phyloP scores from a whole-genome alignment of 306 rosid genomes.

The Gastrolobium villosum region DNA sequence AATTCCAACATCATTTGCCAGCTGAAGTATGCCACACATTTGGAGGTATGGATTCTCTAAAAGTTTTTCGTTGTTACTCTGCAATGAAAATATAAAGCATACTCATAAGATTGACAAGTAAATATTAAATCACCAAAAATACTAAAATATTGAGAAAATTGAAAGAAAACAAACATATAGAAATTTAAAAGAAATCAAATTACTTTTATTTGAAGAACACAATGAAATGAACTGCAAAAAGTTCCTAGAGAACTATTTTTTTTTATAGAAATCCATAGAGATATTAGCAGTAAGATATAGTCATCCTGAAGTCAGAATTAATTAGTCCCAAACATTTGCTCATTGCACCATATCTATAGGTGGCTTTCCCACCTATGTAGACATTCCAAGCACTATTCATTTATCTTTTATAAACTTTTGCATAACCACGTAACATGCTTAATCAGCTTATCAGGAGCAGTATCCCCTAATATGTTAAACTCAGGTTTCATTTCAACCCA shows the following conservation, averaged over 20 bases:
- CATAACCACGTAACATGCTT: neutral
- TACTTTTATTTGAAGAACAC: slow-evolving; percentile 28
- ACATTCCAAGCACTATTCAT: neutral
- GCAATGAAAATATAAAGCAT: slow-evolving; percentile 48
- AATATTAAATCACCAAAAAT: slow-evolving; percentile 31
- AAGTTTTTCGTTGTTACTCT: slow-evolving; percentile 98
- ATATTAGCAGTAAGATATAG: neutral
- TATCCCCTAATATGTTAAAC: neutral
- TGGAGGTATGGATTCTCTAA: slow-evolving; percentile 99
- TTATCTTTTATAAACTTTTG: neutral
- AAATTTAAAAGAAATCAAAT: slow-evolving; percentile 23
- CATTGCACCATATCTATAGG: neutral
- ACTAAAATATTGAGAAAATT: slow-evolving; percentile 27
- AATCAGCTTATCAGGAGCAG: neutral
- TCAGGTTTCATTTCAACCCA: neutral
- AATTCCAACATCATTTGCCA: slow-evolving; percentile 90
- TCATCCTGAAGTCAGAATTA: slow-evolving; percentile 19
- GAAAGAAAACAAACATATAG: slow-evolving; percentile 33
- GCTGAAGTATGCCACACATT: slow-evolving; percentile 98
- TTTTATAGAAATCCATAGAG: slow-evolving; percentile 6
- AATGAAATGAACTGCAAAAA: neutral
- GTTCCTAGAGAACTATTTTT: neutral
- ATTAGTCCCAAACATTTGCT: neutral
- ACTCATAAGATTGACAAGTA: slow-evolving; percentile 41
- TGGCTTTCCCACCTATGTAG: neutral